Evolutionary conservation across 495 filamentous ascomycete genomes (phyloP).

Genomic region (Penicillium malachiteum): DNA sequence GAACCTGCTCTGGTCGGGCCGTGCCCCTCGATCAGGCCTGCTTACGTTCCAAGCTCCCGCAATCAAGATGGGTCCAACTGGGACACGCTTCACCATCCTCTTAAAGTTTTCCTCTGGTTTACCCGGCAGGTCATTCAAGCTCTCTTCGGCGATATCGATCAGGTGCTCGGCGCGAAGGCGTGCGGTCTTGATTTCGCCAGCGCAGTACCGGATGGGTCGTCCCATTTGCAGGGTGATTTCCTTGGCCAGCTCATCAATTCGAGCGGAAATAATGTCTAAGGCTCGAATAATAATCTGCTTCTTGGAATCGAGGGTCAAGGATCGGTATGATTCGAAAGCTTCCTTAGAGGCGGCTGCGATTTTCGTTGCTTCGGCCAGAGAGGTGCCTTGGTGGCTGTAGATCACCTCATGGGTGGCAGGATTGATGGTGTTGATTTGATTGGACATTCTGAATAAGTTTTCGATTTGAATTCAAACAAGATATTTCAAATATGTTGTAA

Average conservation of each 20-base stretch:
- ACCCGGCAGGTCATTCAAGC: conserved; percentile 64
- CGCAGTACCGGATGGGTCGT: conserved; percentile 81
- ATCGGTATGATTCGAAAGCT: conserved; percentile 70
- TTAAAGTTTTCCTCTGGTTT: conserved; percentile 82
- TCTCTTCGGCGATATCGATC: conserved; percentile 72
- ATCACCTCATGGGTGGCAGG: conserved; percentile 81
- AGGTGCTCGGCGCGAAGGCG: conserved; percentile 79
- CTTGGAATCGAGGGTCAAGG: conserved; percentile 62
- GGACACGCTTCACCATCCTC: conserved; percentile 81
- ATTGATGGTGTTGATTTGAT: conserved; percentile 87
- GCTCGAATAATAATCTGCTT: conserved; percentile 79
- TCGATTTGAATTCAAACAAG: neutral
- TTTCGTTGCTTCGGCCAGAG: conserved; percentile 62
- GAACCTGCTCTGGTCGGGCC: conserved; percentile 2
- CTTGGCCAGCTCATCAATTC: conserved; percentile 72
- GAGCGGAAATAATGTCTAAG: conserved; percentile 62
- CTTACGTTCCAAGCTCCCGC: conserved; percentile 94
- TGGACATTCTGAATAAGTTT: conserved; percentile 56
- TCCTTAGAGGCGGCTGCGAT: conserved; percentile 64
- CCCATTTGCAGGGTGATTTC: conserved; percentile 95
- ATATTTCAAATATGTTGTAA: neutral
- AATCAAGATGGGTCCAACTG: conserved; percentile 80
- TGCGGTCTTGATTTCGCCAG: conserved; percentile 82
- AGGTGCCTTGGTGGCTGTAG: conserved; percentile 73
- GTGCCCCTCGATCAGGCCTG: conserved; percentile 8